Evolutionary conservation across 2,329 filamentous ascomycete species (phyloP).

Genomic region (Cercospora sp.): DNA sequence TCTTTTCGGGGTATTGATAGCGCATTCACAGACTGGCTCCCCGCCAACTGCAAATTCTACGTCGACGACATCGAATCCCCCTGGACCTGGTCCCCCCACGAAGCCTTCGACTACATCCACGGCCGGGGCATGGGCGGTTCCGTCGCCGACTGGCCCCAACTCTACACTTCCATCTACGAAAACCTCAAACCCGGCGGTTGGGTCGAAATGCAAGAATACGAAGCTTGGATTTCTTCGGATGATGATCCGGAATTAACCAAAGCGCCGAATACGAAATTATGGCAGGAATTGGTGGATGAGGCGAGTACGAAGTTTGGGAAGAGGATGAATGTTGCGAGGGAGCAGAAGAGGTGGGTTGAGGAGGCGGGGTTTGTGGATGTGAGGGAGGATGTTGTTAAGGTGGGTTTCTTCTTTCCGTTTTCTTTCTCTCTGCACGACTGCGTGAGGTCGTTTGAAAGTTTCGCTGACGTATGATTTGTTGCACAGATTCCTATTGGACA

Average conservation of each 20-base stretch:
- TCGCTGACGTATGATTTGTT: neutral
- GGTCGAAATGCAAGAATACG: constrained; percentile 43
- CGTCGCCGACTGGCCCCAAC: constrained; percentile 30
- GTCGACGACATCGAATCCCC: constrained; percentile 25
- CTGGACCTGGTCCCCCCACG: constrained; percentile 27
- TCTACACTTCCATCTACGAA: constrained; percentile 27
- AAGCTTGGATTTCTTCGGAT: constrained; percentile 27
- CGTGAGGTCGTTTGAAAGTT: neutral
- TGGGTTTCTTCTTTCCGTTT: neutral
- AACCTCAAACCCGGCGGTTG: constrained; percentile 39
- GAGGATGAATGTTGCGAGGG: constrained; percentile 20
- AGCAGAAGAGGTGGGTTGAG: constrained; percentile 19
- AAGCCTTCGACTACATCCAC: constrained; percentile 35
- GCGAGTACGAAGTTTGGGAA: constrained; percentile 19
- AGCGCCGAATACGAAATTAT: constrained; percentile 19
- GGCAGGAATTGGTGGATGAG: constrained; percentile 22
- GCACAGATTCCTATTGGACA: constrained; percentile 21
- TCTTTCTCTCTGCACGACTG: neutral
- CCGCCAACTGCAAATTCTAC: constrained; percentile 25
- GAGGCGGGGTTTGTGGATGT: constrained; percentile 26
- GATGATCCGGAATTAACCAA: constrained; percentile 28
- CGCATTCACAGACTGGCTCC: constrained; percentile 22
- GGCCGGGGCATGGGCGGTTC: constrained; percentile 32
- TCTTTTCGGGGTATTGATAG: too few species aligned
- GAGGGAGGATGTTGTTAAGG: constrained; percentile 21